Conservation (phyloP, 2,329 filamentous ascomycete genomes). For the Fusarium mangiferae region DNA sequence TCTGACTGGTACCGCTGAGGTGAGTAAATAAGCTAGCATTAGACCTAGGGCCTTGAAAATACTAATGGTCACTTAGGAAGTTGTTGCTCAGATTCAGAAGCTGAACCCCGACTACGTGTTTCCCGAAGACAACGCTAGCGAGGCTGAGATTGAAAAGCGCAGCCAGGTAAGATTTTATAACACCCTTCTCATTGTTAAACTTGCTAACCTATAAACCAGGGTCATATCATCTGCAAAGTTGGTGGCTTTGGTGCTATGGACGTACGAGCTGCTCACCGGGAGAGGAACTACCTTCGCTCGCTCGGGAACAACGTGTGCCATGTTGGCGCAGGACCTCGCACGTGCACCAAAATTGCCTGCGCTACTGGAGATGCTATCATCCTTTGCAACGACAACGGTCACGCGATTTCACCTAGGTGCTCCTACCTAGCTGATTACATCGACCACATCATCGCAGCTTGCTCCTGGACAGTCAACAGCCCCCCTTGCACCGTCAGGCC, state of each 20-base stretch:
- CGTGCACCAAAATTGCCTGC: neutral
- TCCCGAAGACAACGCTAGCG: neutral
- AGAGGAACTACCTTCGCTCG: neutral
- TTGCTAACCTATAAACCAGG: neutral
- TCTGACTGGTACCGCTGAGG: neutral
- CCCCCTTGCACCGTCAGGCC: neutral
- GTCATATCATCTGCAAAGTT: neutral
- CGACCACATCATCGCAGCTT: neutral
- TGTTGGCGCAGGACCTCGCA: neutral
- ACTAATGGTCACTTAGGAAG: neutral
- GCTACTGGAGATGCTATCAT: neutral
- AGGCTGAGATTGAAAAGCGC: neutral
- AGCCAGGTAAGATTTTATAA: neutral
- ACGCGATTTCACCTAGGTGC: neutral
- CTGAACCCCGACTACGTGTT: neutral
- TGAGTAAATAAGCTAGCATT: accelerated
- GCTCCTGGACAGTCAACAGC: neutral
- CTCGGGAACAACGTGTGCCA: accelerated
- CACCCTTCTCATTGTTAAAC: accelerated
- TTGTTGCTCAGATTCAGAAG: neutral
- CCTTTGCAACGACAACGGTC: neutral
- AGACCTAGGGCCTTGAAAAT: accelerated
- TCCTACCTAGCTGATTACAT: neutral
- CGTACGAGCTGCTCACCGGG: neutral
- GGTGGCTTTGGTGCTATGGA: neutral